Conservation (phyloP, 306 rosid species). For the Vicia sativa region DNA sequence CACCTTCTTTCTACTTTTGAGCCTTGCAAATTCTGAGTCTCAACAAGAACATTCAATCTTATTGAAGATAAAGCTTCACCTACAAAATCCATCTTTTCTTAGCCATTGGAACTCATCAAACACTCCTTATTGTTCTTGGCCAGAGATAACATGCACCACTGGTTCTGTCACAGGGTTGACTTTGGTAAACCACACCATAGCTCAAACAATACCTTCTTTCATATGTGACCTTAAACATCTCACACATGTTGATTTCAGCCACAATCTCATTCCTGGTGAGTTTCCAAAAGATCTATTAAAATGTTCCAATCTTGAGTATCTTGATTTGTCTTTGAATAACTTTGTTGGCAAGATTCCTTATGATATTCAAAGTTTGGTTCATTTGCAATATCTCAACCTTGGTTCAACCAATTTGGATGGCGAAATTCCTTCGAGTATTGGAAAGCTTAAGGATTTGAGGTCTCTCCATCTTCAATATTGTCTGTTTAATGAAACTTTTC, state of each 20-base stretch:
- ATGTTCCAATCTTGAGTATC: slow-evolving; percentile 54
- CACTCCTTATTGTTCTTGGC: slow-evolving; percentile 61
- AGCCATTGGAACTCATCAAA: slow-evolving; percentile 57
- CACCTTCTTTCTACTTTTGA: slow-evolving; percentile 20
- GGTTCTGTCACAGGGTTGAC: slow-evolving; percentile 50
- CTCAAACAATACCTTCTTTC: slow-evolving; percentile 52
- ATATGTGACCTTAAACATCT: slow-evolving; percentile 66
- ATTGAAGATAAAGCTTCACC: slow-evolving; percentile 50
- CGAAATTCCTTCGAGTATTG: slow-evolving; percentile 57
- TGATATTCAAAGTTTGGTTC: slow-evolving; percentile 47
- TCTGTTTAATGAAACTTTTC: slow-evolving; percentile 49
- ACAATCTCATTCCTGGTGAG: slow-evolving; percentile 43
- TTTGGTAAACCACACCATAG: slow-evolving; percentile 26
- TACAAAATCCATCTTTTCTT: slow-evolving; percentile 47
- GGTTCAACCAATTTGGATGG: slow-evolving; percentile 53
- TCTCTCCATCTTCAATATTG: slow-evolving; percentile 34
- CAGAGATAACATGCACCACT: slow-evolving; percentile 54
- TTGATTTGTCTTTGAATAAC: slow-evolving; percentile 52
- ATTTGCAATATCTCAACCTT: slow-evolving; percentile 52
- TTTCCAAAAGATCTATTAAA: slow-evolving; percentile 56
- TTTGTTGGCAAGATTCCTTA: slow-evolving; percentile 53
- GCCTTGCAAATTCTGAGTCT: slow-evolving; percentile 47
- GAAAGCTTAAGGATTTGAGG: slow-evolving; percentile 48
- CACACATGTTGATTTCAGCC: slow-evolving; percentile 38
- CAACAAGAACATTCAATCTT: slow-evolving; percentile 55